These are phyloP conservation scores for Mycena rebaudengoi DNA, from an alignment of 768 basidiomycete species.

Conservation along the genomic window DNA sequence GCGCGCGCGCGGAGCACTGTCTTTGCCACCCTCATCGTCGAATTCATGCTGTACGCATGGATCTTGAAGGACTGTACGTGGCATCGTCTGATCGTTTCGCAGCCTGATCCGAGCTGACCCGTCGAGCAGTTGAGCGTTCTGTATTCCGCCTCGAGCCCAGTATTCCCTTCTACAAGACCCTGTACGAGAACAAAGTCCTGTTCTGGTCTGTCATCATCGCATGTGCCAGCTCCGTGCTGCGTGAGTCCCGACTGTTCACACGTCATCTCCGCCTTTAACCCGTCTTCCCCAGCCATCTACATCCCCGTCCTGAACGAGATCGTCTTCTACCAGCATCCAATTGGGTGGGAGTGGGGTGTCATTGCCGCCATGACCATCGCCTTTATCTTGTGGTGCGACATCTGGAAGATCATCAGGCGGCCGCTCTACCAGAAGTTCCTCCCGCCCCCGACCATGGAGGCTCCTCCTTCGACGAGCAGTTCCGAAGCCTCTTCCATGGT, in stretches of 20 bases:
- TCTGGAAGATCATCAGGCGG: conserved; percentile 42
- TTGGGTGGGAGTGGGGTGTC: conserved; percentile 51
- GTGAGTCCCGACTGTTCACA: conserved; percentile 35
- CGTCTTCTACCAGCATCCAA: conserved; percentile 48
- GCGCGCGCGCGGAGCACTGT: conserved; percentile 46
- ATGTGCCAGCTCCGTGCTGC: conserved; percentile 47
- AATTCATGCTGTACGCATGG: conserved; percentile 45
- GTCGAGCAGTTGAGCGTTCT: conserved; percentile 44
- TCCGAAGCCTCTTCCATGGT: background rate
- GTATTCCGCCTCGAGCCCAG: conserved; percentile 47
- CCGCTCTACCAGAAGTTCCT: background rate
- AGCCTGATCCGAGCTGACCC: background rate
- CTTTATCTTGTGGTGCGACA: conserved; percentile 47
- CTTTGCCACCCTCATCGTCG: conserved; percentile 49
- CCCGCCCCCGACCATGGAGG: background rate
- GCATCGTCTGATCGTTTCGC: background rate
- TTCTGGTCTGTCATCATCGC: conserved; percentile 44
- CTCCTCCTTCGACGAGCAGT: background rate
- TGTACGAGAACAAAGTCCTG: conserved; percentile 45
- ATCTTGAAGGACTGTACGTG: conserved; percentile 50
- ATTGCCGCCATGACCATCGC: conserved; percentile 46
- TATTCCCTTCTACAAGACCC: conserved; percentile 43
- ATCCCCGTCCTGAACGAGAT: conserved; percentile 46
- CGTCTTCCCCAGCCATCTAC: conserved; percentile 40
- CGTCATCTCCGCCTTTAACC: background rate